These are phyloP conservation scores for Agrostemma githago DNA, from an alignment of 148 eudicot genomes.

Conservation along the genomic window DNA sequence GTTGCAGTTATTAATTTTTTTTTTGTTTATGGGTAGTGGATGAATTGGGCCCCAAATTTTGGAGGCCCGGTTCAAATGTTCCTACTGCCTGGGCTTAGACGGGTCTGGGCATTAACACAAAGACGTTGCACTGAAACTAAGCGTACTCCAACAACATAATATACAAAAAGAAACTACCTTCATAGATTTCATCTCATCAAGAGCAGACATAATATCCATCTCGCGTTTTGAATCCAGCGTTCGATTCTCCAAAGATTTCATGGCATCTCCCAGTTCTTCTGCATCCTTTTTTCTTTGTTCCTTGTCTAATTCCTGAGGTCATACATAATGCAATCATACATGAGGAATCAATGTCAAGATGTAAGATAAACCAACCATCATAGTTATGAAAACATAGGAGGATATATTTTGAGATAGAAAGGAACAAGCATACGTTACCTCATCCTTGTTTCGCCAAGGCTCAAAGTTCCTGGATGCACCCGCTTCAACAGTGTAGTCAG, in stretches of 20 bases:
- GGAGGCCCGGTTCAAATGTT: no score
- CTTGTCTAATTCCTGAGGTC: slow-evolving; percentile 48
- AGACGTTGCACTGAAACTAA: not conserved
- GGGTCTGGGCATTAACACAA: not conserved
- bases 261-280: slow-evolving; percentile 97
- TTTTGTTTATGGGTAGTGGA: no score
- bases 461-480: slow-evolving; percentile 84
- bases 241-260: slow-evolving; percentile 95
- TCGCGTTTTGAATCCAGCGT: slow-evolving; percentile 85
- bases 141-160: not conserved
- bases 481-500: slow-evolving; percentile 82
- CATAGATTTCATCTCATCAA: slow-evolving; percentile 96
- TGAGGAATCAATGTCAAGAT: not conserved
- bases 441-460: slow-evolving; percentile 91
- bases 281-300: slow-evolving; percentile 64
- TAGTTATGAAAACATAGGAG: not conserved
- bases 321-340: not conserved
- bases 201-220: slow-evolving; percentile 91
- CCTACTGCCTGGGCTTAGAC: no score
- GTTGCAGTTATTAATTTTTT: no score
- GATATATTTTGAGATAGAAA: not conserved
- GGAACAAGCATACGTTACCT: slow-evolving; percentile 49
- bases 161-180: slow-evolving; percentile 41
- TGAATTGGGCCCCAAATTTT: no score
- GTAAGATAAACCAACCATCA: not conserved